These are phyloP conservation scores for Podila minutissima DNA, from an alignment of 192 early-diverging fungal species.

Conservation along the genomic window DNA sequence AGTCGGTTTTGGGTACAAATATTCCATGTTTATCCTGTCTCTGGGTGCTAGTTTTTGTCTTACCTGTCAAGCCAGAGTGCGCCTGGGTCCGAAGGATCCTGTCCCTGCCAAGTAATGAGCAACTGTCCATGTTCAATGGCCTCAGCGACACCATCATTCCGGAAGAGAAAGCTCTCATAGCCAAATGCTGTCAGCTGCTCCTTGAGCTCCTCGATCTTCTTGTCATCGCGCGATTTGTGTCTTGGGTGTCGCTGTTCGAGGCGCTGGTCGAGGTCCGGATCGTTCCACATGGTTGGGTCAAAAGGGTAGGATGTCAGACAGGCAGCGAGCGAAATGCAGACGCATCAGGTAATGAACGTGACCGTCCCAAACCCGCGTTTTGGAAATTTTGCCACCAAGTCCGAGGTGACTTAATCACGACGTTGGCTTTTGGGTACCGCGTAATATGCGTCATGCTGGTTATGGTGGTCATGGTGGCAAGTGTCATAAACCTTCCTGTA, in stretches of 20 bases:
- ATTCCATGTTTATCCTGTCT: no score
- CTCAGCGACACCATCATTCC: slow-evolving; percentile 18
- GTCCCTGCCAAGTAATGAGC: slow-evolving; percentile 48
- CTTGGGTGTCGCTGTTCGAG: slow-evolving; percentile 17
- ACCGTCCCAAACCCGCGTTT: neutral
- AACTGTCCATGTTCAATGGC: slow-evolving; percentile 46
- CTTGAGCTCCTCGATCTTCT: slow-evolving; percentile 1
- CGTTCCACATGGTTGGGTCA: slow-evolving; percentile 35
- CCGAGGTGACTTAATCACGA: no score
- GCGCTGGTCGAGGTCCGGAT: slow-evolving; percentile 32
- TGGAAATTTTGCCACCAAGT: neutral
- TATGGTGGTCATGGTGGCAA: no score
- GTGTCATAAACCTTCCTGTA: no score
- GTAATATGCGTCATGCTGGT: no score
- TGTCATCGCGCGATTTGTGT: slow-evolving; percentile 5
- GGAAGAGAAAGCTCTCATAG: slow-evolving; percentile 33
- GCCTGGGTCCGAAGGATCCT: slow-evolving; percentile 28
- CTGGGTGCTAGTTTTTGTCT: neutral
- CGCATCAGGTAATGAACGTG: neutral
- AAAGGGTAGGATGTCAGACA: neutral
- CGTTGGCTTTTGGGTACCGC: no score
- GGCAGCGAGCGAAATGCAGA: neutral
- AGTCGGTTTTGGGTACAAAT: no score
- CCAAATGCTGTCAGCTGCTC: slow-evolving; percentile 40
- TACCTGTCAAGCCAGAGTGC: slow-evolving; percentile 50